A percentile compares a stretch with the other conserved stretches of the same genome.
phyloP scores from a whole-genome alignment of 345 rosid genomes.

The Lepidium africanum region DNA sequence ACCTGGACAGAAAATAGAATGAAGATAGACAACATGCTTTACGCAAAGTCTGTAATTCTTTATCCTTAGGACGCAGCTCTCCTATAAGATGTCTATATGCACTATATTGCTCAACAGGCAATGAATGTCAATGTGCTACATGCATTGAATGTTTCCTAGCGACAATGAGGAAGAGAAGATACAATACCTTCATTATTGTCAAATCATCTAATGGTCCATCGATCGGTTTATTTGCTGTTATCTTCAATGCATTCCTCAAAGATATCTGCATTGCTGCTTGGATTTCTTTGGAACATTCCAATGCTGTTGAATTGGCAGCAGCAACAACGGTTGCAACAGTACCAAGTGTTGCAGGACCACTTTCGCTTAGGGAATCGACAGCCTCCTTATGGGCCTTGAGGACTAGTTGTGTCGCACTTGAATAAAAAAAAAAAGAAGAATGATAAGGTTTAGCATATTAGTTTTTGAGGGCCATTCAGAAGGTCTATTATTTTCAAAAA shows the following conservation, averaged over 20 bases:
- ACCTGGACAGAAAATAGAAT: background rate
- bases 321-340: slow-evolving; percentile 94
- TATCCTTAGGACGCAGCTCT: slow-evolving; percentile 70
- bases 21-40: background rate
- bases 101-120: background rate
- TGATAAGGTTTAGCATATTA: background rate
- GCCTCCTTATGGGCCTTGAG: slow-evolving; percentile 96
- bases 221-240: slow-evolving; percentile 41
- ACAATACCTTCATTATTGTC: slow-evolving; percentile 79
- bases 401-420: slow-evolving; percentile 88
- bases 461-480: background rate
- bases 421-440: background rate
- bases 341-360: slow-evolving; percentile 80
- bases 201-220: slow-evolving; percentile 96
- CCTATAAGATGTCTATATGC: slow-evolving; percentile 34
- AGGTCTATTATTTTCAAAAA: background rate
- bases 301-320: slow-evolving; percentile 95
- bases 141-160: background rate
- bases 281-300: slow-evolving; percentile 92
- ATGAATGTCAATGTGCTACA: background rate
- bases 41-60: slow-evolving; percentile 49
- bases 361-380: slow-evolving; percentile 87
- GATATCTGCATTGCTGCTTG: slow-evolving; percentile 98
- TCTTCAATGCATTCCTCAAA: slow-evolving; percentile 81
- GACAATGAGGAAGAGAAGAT: background rate